Percentiles rank a stretch among this genome's conserved stretches.
These are phyloP conservation scores for Alternaria consortialis DNA, from an alignment of 2,329 filamentous ascomycete species.

Conservation along the genomic window DNA sequence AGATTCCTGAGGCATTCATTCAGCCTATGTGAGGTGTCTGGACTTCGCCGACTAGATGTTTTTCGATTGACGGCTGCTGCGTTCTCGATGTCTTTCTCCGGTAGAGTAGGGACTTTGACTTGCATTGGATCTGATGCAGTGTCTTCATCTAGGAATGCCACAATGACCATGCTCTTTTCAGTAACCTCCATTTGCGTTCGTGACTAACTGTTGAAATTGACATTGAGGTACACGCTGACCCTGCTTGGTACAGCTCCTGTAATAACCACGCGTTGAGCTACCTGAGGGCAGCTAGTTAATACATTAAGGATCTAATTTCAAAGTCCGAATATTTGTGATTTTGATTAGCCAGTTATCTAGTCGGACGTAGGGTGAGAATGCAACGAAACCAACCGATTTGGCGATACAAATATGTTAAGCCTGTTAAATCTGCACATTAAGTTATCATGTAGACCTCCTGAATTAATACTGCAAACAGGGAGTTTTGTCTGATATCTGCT, in stretches of 20 bases:
- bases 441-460: slow-evolving; percentile 74
- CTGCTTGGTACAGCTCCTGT: slow-evolving; percentile 80
- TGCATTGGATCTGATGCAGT: slow-evolving; percentile 78
- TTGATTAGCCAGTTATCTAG: slow-evolving; percentile 70
- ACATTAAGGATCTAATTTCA: slow-evolving; percentile 88
- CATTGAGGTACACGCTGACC: slow-evolving; percentile 87
- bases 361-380: slow-evolving; percentile 87
- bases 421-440: slow-evolving; percentile 88
- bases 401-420: slow-evolving; percentile 83
- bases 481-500: not conserved
- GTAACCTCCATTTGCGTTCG: slow-evolving; percentile 87
- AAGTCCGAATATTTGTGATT: slow-evolving; percentile 69
- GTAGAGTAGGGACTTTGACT: slow-evolving; percentile 80
- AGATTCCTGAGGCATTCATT: not conserved
- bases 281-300: slow-evolving; percentile 76
- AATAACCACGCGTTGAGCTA: slow-evolving; percentile 83
- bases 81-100: slow-evolving; percentile 73
- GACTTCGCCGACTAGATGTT: slow-evolving; percentile 68
- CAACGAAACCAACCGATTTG: slow-evolving; percentile 89
- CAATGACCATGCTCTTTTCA: slow-evolving; percentile 72
- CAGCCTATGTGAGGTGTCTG: slow-evolving; percentile 43
- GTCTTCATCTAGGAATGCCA: slow-evolving; percentile 86
- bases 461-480: slow-evolving; percentile 63
- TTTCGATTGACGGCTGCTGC: slow-evolving; percentile 73
- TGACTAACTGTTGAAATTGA: slow-evolving; percentile 86